Evolutionary conservation across 1,284 basidiomycete species (phyloP), one percentile per base, ranked within the genome.

Genomic region (Leccinum griseonigrum): DNA sequence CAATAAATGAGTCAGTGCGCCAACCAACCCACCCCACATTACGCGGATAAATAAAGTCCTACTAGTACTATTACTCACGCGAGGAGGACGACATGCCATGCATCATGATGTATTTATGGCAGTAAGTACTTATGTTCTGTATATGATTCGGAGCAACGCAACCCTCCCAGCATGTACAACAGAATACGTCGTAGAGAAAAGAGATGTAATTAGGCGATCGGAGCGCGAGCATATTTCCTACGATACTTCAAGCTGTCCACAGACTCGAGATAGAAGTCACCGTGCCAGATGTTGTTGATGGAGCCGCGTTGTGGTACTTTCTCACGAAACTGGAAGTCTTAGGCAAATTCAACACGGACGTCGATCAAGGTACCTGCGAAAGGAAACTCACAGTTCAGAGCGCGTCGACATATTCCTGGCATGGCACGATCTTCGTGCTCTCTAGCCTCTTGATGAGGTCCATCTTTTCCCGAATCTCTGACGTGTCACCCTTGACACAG

Each of bases 261-360:
- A 73, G 85, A 87, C 69, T 92, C 90, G 69, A 99, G 91, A 84
- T 98, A 99, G 83, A 91, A 98, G 28, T 91, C 83, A 53, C 94
- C 94, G 2, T 92, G 90, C 92, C 95, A 97, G 75, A 99, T 90
- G 83, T 98, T 91, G 67, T 95, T 91, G 65, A 97, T 77, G 36
- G 87, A 88, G 61, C 97, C 97, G 94, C 89, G 74, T 97, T 98
- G 84, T 98, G 97, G 82, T 97, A 97, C 78, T 22, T 92, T 90
- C 81, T 99, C 97, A 59, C 95, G 92, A 61, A 95, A 86, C 92
- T 95, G 68, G 34, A 63, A 4, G 18, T 22, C 22, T 22, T 22
- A 36, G 59, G 16, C 48, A 59, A 14, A 54, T 29, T 67, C 56
- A 63, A 22, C 56, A 43, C 38, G 2, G 60, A 53, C 7, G 57